phyloP scores from a whole-genome alignment of 1,284 basidiomycete genomes.

The Cryptococcus sp. region DNA sequence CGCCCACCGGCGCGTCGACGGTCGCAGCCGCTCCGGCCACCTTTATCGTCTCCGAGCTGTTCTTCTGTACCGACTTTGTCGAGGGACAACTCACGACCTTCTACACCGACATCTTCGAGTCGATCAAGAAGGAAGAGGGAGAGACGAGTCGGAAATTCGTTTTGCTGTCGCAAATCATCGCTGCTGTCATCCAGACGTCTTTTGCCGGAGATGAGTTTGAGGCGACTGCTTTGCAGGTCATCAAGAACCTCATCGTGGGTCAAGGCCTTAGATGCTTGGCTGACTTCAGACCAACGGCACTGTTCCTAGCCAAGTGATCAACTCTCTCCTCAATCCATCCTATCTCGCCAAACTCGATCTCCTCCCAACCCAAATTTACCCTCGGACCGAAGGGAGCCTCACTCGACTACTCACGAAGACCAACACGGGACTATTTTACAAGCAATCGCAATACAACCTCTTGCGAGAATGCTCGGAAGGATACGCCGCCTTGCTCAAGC shows the following conservation, averaged over 20 bases:
- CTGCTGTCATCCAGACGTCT: constrained; percentile 1
- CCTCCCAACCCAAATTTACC: constrained; percentile 17
- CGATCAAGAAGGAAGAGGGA: neutral
- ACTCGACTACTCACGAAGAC: constrained; percentile 23
- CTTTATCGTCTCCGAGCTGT: too few species aligned
- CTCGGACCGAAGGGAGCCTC: constrained; percentile 16
- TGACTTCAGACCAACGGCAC: neutral
- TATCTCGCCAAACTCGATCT: constrained; percentile 17
- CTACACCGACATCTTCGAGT: neutral
- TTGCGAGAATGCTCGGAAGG: constrained; percentile 96
- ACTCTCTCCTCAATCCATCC: neutral
- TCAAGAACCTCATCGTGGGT: constrained; percentile 24
- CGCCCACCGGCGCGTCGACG: too few species aligned
- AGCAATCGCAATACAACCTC: constrained; percentile 97
- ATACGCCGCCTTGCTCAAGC: constrained; percentile 80
- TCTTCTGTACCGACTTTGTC: too few species aligned
- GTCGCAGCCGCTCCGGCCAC: too few species aligned
- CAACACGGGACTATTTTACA: constrained; percentile 58
- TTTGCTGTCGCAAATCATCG: too few species aligned
- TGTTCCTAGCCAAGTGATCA: too few species aligned
- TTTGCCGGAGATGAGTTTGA: constrained; percentile 10
- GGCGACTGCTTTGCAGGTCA: constrained; percentile 10
- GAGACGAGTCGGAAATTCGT: constrained; percentile 9
- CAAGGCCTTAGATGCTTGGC: neutral
- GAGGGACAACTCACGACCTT: too few species aligned